Evolutionary conservation across 192 early-diverging fungal genomes (phyloP), one percentile per base, ranked within the genome.

Genomic region (Mortierella alpina): DNA sequence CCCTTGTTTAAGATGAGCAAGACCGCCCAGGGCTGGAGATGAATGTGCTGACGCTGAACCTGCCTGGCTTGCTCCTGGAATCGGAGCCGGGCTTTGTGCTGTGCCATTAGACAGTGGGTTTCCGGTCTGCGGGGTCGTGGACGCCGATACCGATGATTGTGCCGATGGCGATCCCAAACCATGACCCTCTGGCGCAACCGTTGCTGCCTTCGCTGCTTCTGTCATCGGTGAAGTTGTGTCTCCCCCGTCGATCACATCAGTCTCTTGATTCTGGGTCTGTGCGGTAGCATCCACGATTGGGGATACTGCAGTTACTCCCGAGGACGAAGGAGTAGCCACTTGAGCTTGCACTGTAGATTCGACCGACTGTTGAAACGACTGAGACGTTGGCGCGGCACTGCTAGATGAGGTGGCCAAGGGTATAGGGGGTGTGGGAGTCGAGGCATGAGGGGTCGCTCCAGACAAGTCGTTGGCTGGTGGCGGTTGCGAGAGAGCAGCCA

Each of bases 1-100:
- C 59, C 73, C 52, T 51, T 62, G 66, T 46, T 69, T 68, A 6
- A 69, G 20, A 31, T 61, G 55, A 5, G 61, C 48, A 59, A 64
- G 9, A 31, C 61, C 60, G 18, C 59, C 61, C 2, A 64, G 58
- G 12, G 74, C 51, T 52, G 74, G 66, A 8, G 66, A 68, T 5
- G 74, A 69, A 39, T 63, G 60, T 3, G 53, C 54, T 4, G 59
- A 68, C 31, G 17, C 23, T 10, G 66, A 10, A 9, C 66, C 66
- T 46, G 53, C 31, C 22, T 42, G 51, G 23, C 44, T 52, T 18
- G 18, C 59, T 39, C 5, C 53, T 18, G 58, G 18, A 14, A 41
- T 46, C 9, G 22, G 49, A 1, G 42, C 50, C 12, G 51, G 65
- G 44, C 54, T 67, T 15, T 63, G 48, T 51, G 63, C 22, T 6